Percentiles rank a stretch among this genome's conserved stretches.
Conservation (phyloP, 306 rosid genomes). For the Sesbania bispinosa region DNA sequence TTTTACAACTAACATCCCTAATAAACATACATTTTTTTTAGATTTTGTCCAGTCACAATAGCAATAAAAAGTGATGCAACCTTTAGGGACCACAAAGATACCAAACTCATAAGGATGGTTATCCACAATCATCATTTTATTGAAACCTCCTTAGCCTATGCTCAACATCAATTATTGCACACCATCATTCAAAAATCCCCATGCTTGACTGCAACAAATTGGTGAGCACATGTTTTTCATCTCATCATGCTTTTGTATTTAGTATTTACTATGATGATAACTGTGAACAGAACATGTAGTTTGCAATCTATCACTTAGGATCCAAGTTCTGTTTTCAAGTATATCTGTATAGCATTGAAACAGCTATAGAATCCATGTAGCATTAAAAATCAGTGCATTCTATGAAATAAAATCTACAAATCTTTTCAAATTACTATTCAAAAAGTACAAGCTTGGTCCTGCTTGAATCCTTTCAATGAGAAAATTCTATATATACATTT, state of each 20-base stretch:
- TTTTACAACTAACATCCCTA: background rate
- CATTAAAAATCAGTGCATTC: background rate
- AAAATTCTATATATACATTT: too few species aligned
- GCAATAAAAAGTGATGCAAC: background rate
- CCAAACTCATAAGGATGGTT: background rate
- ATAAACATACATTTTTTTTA: background rate
- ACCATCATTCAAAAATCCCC: background rate
- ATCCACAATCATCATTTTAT: background rate
- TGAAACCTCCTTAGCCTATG: background rate
- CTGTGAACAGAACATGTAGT: too few species aligned
- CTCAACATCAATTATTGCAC: background rate
- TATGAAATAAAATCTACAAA: background rate
- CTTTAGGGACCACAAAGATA: background rate
- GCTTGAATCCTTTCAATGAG: background rate
- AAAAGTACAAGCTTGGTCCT: background rate
- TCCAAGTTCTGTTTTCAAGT: background rate
- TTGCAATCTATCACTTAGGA: slow-evolving; percentile 1
- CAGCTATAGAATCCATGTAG: background rate
- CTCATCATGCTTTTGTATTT: too few species aligned
- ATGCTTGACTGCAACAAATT: background rate
- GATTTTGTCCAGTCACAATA: background rate
- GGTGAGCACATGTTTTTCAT: too few species aligned
- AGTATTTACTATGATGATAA: too few species aligned
- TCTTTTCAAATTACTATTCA: background rate
- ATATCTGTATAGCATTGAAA: background rate